Base-by-base conservation (phyloP, 306 rosid species). In the Canavalia gladiata region DNA sequence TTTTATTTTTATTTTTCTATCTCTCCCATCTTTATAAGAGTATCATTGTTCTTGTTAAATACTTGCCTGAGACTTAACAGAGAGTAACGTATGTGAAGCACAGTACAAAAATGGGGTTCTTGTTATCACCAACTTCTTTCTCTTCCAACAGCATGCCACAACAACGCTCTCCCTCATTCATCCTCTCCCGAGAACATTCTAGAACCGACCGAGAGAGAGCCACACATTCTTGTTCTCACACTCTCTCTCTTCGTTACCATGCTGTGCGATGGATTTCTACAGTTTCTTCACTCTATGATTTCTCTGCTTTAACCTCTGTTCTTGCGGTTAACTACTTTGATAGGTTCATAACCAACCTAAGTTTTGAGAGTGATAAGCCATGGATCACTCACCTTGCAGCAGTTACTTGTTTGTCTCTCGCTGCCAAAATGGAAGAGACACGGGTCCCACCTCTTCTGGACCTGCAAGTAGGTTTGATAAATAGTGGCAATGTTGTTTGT, bases 371-470 rank as follows among this genome's bases (percentile, higher is more conserved):
- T 47, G 89, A 90, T 28, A 94, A 84, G 85, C 97, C 94, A 4
- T 92, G 97, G 97, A 89, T 89, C 92, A 77, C 76, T 55, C 98
- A 92, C 30, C 91, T 94, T 39, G 83, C 88, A 11, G 90, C 97
- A 0, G 88, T 90, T 63, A 87, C 98, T 42, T 94, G 90, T 68
- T 78, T 92, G 31, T 92, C 98, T 39, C 85, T 94, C 50, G 98
- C 98, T 64, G 97, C 98, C 65, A 94, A 94, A 81, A 85, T 90
- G 87, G 97, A 94, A 59, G 97, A 94, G 83, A 92, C 87, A 67
- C 82, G 81, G 1, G 92, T 90, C 11, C 97, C 97, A 6, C 90
- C 87, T 84, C 98, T 94, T 52, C 64, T 90, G 5, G 95, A 89
- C 84, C 88, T 94, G 9, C 98, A 94, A 80, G 98, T 88, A 86